phyloP scores from a whole-genome alignment of 177 flowering plant genomes.

The Telopea speciosissima region DNA sequence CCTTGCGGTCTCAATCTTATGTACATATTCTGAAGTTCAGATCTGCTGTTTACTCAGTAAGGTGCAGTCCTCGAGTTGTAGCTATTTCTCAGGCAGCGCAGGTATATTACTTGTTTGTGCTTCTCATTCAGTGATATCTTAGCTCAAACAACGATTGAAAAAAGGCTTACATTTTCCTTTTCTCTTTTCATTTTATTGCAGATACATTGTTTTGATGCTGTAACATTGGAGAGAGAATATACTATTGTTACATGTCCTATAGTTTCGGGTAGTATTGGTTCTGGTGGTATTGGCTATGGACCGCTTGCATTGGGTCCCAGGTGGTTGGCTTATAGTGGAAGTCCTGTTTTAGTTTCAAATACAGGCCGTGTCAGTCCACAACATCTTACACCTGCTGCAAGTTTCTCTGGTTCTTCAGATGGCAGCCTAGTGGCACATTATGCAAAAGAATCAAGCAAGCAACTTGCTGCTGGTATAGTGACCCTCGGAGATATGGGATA shows the following conservation, averaged over 20 bases:
- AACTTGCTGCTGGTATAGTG: slow-evolving; percentile 85
- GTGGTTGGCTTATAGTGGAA: slow-evolving; percentile 92
- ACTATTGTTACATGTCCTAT: slow-evolving; percentile 69
- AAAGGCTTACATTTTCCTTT: slow-evolving; percentile 14
- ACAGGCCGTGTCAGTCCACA: slow-evolving; percentile 71
- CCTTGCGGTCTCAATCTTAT: slow-evolving; percentile 70
- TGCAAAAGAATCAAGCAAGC: slow-evolving; percentile 90
- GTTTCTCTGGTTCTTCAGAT: slow-evolving; percentile 48
- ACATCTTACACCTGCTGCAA: slow-evolving; percentile 47
- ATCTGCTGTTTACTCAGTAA: slow-evolving; percentile 62
- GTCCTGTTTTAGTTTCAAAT: slow-evolving; percentile 46
- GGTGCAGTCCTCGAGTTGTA: slow-evolving; percentile 77
- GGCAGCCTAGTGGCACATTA: slow-evolving; percentile 78
- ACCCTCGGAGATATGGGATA: slow-evolving; percentile 83
- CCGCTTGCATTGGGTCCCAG: slow-evolving; percentile 92
- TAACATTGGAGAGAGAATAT: slow-evolving; percentile 70
- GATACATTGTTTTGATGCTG: slow-evolving; percentile 81
- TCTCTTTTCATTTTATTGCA: slow-evolving; percentile 24
- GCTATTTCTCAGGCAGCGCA: slow-evolving; percentile 77
- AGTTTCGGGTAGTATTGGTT: slow-evolving; percentile 34
- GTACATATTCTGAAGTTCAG: slow-evolving; percentile 72
- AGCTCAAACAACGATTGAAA: slow-evolving; percentile 4
- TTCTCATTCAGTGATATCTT: slow-evolving; percentile 26
- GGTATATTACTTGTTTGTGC: slow-evolving; percentile 31
- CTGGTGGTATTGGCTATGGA: slow-evolving; percentile 65